Conservation (phyloP, 176 grass and related monocot species). For the Bolboschoenus planiculmis region DNA sequence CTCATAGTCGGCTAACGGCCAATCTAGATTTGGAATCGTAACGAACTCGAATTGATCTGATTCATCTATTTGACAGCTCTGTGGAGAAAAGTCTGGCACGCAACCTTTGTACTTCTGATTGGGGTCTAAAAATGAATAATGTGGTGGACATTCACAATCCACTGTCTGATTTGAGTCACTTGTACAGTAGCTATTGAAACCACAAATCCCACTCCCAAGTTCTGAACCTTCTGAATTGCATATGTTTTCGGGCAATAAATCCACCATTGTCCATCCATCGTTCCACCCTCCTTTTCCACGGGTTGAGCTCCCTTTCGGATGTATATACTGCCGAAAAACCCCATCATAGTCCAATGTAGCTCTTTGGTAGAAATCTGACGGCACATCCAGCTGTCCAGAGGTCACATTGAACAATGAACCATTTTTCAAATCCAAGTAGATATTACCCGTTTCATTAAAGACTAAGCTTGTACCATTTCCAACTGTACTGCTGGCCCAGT, state of each 20-base stretch:
- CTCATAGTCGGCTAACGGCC: slow-evolving; percentile 29
- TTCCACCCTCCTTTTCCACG: neutral
- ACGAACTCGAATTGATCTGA: slow-evolving; percentile 11
- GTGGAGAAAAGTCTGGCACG: slow-evolving; percentile 30
- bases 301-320: slow-evolving; percentile 28
- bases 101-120: slow-evolving; percentile 39
- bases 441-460: slow-evolving; percentile 31
- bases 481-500: slow-evolving; percentile 21
- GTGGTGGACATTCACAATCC: slow-evolving; percentile 23
- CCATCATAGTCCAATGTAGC: slow-evolving; percentile 47
- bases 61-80: slow-evolving; percentile 41
- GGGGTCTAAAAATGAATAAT: slow-evolving; percentile 43
- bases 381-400: neutral
- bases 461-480: slow-evolving; percentile 26
- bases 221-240: neutral
- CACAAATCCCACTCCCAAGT: slow-evolving; percentile 22
- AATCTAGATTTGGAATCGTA: neutral
- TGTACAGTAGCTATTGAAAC: slow-evolving; percentile 47
- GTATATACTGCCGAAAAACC: slow-evolving; percentile 40
- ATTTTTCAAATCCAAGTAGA: slow-evolving; percentile 10
- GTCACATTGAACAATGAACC: neutral
- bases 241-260: slow-evolving; percentile 12
- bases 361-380: slow-evolving; percentile 35
- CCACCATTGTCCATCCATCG: slow-evolving; percentile 21
- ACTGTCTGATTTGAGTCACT: neutral